Evolutionary conservation across 176 grass and related monocot species (phyloP), one percentile per base, ranked within the genome.

Genomic region (sorghum (Sorghum bicolor)): DNA sequence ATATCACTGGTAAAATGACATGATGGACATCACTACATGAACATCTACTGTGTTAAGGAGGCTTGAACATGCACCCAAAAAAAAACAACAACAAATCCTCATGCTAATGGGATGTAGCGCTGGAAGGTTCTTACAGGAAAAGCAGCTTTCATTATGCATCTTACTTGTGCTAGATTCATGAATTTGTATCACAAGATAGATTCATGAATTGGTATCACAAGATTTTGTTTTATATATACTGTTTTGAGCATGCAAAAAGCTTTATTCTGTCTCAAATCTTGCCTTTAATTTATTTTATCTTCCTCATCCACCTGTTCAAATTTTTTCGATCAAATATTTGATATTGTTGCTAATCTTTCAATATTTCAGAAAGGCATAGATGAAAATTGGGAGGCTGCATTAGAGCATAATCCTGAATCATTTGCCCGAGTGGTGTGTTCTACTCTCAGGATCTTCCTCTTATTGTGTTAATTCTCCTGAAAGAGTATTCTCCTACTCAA

Each of bases 351-450:
- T 57, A 57, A 67, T 78, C 66, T 72, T 82, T 52, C 79, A 61
- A 76, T 74, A 80, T 82, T 84, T 72, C 89, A 98, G 96, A 98
- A 98, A 95, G 93, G 96, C 26, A 95, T 98, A 29, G 96, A 98
- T 84, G 96, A 98, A 91, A 98, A 98, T 57, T 98, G 96, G 93
- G 96, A 98, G 80, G 96, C 96, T 86, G 96, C 96, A 64, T 76
- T 98, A 76, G 96, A 98, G 84, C 91, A 98, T 67, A 98, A 98
- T 64, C 96, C 96, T 81, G 93, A 98, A 89, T 89, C 91, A 88
- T 98, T 98, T 92, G 96, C 89, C 90, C 89, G 93, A 92, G 96
- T 98, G 93, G 96, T 98, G 84, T 78, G 80, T 83, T 83, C 57
- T 78, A 63, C 82, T 57, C 57, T 73, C 64, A 68, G 8, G 75